Evolutionary conservation across 768 basidiomycete species (phyloP), one percentile per base, ranked within the genome.

Genomic region (Pisolithus sp.): DNA sequence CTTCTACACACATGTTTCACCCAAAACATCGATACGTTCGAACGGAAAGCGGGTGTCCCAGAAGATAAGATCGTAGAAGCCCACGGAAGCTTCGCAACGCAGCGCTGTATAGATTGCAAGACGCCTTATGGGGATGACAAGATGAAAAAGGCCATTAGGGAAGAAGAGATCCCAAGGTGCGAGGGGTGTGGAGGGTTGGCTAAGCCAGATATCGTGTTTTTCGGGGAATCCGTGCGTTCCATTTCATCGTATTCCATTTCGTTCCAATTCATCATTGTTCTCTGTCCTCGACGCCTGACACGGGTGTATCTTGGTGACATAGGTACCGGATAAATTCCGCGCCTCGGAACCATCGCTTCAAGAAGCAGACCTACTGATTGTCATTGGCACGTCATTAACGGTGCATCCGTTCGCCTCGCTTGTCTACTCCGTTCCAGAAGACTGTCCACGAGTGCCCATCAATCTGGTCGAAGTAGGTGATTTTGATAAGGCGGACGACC

Each of bases 141-240:
- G 62, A 91, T 98, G 75, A 80, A 77, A 63, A 66, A 72, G 15
- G 74, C 77, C 5, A 78, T 95, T 30, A 65, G 76, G 52, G 65
- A 70, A n/a, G 82, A 82, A 39, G 66, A 79, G 54, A 57, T 67
- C 48, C 83, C 93, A 5, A 75, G 70, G 45, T 97, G 95, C 63
- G 62, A 73, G 31, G 50, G 59, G 21, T 93, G 92, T 56, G 72
- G 70, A 1, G 91, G 90, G 0, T 73, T 90, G 37, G 83, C 93
- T 15, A 93, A 94, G 67, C 92, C 92, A n/a, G 89, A 95, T 61
- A 95, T 95, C 40, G 89, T 95, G 12, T 94, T 95, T 70, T 94
- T 95, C 60, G 92, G 93, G 21, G 88, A 92, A 69, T 62, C 76
- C 36, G 84, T 87, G 62, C 30, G 82, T 70, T 15, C 43, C 42